Base-by-base conservation (phyloP, 345 rosid species). In the Lumnitzera racemosa region DNA sequence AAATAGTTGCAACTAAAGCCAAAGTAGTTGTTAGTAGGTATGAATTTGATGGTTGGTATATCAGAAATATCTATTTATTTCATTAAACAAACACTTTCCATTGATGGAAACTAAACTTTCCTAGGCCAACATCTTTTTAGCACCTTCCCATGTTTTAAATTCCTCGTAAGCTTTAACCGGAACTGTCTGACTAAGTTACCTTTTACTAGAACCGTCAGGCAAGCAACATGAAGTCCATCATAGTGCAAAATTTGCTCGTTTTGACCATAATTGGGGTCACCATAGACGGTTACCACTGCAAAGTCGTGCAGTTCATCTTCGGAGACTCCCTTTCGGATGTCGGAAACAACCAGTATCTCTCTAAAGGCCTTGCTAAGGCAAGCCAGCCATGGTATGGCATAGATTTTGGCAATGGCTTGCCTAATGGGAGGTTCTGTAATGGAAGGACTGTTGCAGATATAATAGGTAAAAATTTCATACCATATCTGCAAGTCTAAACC, bases 381-480 rank as follows among this genome's bases (percentile, higher is more conserved):
- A 86, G 69, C 69, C 47, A 85, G 54, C 98, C 97, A 0, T 92
- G 75, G 75, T 92, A 92, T 24, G 98, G 98, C 16, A 89, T 92
- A 47, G 98, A 92, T 69, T 87, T 87, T 54, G 98, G 91, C 48
- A 82, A 76, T 52, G 98, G 98, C 14, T 65, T 92, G 72, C 98
- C 98, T 49, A 92, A 92, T 65, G 98, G 98, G 15, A 77, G 98
- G 78, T 92, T 89, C 78, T 80, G 85, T 51, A 92, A 92, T 53
- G 98, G 98, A 48, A 84, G 98, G 2, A 92, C 98, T 0, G 97
- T 92, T 52, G 88, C 98, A 29, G 98, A 92, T 74, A 89, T 89
- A 24, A 89, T 89, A 61, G 95, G 98, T 88, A 76, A 36, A 9
- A 36, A 9, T 36, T 36, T 36, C 10, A 36, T 9, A 36, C 11